Base-by-base conservation (phyloP, 805 yeast species). In the Wickerhamomyces alni region DNA sequence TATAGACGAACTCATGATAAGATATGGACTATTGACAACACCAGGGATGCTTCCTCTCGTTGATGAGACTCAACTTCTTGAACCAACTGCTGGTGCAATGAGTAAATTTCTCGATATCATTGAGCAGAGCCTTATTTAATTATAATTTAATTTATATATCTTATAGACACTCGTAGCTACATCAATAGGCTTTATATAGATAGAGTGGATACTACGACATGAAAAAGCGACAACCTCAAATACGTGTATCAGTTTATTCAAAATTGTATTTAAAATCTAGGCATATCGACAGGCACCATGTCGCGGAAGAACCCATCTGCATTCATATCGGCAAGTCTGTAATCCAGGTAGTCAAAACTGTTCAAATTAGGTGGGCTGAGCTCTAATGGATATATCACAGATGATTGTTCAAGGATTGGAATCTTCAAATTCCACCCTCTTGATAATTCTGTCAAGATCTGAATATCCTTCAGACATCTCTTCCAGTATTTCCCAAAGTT, bases 381-480 rank as follows among this genome's bases (percentile, higher is more conserved):
- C 12, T 26, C 28, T 13, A 26, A 11, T 26, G 28, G 28, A 13
- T 26, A 26, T 11, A 26, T 26, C 8, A n/a, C 5, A 8, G 28
- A 26, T 11, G 28, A 26, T 17, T 33, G 29, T 33, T 16, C 13
- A 24, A 33, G 16, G 5, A 8, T 13, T 19, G 34, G 25, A 13
- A 31, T 19, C 4, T 31, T 19, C 8, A 50, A 19, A 5, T 43
- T 35, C 65, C 66, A 61, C 38, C 51, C 48, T 10, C 37, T 41
- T 2, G 64, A 57, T 16, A 61, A 40, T 10, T 52, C 42, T 12
- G 38, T 26, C 15, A 59, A 35, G 0, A 59, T 58, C 28, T 51
- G 45, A 7, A 62, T 41, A 32, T 62, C 64, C 24, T 59, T 58
- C 12, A 37, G 16, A n/a, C 62, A 62, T 17, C 62, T 40, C 36